Conservation (phyloP, 176 grass and related monocot species). For the Puya raimondii region DNA sequence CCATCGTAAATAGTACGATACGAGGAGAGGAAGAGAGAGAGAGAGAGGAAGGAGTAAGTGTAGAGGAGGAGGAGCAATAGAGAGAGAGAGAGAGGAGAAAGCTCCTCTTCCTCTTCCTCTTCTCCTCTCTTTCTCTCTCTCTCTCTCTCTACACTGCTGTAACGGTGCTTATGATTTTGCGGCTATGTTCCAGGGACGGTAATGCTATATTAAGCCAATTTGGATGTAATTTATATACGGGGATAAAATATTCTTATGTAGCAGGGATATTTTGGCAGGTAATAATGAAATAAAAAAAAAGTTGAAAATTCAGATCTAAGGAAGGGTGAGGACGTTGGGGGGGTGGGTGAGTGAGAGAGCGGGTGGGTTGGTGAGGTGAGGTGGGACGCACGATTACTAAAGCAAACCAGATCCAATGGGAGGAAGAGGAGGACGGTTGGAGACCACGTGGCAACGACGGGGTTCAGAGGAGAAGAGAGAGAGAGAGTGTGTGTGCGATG, state of each 20-base stretch:
- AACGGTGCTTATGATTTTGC: too few relatives aligned
- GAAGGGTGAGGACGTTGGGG: not conserved
- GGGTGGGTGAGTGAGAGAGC: conserved; percentile 8
- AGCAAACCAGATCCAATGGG: not conserved
- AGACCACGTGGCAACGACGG: conserved; percentile 3
- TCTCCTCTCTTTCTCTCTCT: too few relatives aligned
- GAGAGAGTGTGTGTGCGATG: not conserved
- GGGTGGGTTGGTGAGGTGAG: conserved; percentile 33
- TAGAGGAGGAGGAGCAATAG: conserved; percentile 7
- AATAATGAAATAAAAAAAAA: not conserved
- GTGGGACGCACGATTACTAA: conserved; percentile 18
- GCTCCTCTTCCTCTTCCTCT: not conserved
- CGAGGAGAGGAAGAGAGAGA: not conserved
- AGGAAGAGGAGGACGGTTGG: conserved; percentile 6
- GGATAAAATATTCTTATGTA: too few relatives aligned
- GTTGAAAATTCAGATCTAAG: not conserved
- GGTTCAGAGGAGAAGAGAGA: not conserved
- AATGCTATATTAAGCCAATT: too few relatives aligned
- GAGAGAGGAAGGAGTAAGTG: not conserved
- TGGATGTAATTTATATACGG: too few relatives aligned
- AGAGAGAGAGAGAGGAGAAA: conserved; percentile 20
- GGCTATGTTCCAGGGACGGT: too few relatives aligned
- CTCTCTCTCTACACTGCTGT: too few relatives aligned
- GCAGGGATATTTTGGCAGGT: not conserved
- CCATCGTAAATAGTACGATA: conserved; percentile 26